Evolutionary conservation across 176 grass and related monocot genomes (phyloP).

Genomic region (Juncus inflexus): DNA sequence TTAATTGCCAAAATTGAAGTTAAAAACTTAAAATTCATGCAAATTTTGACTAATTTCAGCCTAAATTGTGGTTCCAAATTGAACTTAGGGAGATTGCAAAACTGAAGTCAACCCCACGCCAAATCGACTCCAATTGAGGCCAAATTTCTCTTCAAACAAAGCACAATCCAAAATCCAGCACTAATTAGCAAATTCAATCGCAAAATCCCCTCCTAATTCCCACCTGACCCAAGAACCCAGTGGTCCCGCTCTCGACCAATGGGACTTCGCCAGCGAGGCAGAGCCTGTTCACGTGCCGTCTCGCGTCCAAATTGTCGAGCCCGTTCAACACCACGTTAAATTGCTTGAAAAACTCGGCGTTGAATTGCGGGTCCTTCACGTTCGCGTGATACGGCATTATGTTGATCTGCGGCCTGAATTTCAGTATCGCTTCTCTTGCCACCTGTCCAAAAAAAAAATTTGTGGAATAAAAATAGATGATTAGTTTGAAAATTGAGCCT

Average conservation of each 20-base stretch:
- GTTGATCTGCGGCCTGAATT: conserved; percentile 78
- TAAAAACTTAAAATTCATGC: too few species aligned
- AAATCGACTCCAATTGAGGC: too few species aligned
- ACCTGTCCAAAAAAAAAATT: conserved; percentile 42
- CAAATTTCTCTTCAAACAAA: too few species aligned
- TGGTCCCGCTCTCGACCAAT: conserved; percentile 96
- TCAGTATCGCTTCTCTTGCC: conserved; percentile 78
- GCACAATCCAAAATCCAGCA: not conserved
- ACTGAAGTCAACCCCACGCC: too few species aligned
- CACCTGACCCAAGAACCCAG: conserved; percentile 98
- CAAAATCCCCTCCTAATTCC: not conserved
- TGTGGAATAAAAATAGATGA: too few species aligned
- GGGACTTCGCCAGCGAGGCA: conserved; percentile 97
- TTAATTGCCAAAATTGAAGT: too few species aligned
- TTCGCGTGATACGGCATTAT: conserved; percentile 87
- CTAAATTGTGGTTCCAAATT: too few species aligned
- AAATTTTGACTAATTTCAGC: too few species aligned
- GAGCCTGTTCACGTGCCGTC: conserved; percentile 93
- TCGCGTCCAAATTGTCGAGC: conserved; percentile 98
- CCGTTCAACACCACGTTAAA: conserved; percentile 98
- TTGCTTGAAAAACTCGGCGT: conserved; percentile 88
- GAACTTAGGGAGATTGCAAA: too few species aligned
- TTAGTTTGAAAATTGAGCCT: too few species aligned
- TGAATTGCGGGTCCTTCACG: conserved; percentile 84
- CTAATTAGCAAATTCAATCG: too few species aligned